phyloP scores from a whole-genome alignment of 306 rosid genomes.

The Trichosanthes truncata region DNA sequence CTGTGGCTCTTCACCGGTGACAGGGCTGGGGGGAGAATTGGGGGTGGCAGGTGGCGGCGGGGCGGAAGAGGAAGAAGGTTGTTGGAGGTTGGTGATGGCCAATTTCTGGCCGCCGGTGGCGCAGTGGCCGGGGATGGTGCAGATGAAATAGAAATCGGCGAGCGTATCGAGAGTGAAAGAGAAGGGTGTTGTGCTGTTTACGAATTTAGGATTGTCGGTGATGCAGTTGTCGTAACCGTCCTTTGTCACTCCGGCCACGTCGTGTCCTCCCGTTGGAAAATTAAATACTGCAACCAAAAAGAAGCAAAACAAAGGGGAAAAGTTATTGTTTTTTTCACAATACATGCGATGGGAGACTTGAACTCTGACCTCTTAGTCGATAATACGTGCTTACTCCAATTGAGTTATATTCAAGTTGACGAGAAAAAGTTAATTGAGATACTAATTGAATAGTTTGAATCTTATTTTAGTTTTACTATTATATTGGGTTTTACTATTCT shows the following conservation, averaged over 20 bases:
- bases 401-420: too few relatives aligned
- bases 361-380: too few relatives aligned
- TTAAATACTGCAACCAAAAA: slow-evolving; percentile 8
- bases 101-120: slow-evolving; percentile 36
- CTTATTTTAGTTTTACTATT: too few relatives aligned
- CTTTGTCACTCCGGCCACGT: slow-evolving; percentile 8
- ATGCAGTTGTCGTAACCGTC: not conserved
- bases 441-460: too few relatives aligned
- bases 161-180: not conserved
- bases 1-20: not conserved
- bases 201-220: not conserved
- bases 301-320: too few relatives aligned
- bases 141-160: slow-evolving; percentile 19
- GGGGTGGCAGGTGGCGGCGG: not conserved
- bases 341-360: too few relatives aligned
- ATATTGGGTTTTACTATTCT: too few relatives aligned
- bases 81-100: slow-evolving; percentile 14
- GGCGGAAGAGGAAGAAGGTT: not conserved
- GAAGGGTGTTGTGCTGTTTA: slow-evolving; percentile 7
- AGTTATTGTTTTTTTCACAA: too few relatives aligned
- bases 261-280: not conserved
- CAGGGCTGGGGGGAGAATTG: not conserved
- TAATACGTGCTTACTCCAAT: too few relatives aligned
- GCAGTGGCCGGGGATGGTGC: slow-evolving; percentile 32
- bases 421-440: too few relatives aligned